These are phyloP conservation scores for Asterophora lycoperdoides DNA, from an alignment of 768 basidiomycete species.

Conservation along the genomic window DNA sequence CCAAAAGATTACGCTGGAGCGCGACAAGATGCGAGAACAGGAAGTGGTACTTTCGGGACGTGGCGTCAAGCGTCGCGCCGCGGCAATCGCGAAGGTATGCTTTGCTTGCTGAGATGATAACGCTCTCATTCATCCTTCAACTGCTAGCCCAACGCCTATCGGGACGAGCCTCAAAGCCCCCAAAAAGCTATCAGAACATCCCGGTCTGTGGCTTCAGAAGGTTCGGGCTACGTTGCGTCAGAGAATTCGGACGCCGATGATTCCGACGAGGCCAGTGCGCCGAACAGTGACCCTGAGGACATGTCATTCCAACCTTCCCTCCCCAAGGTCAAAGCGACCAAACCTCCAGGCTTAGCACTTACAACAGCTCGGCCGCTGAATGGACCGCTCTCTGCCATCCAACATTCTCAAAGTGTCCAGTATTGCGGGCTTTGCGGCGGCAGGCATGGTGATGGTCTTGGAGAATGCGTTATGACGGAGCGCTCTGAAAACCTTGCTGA, in stretches of 20 bases:
- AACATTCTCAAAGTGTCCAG: constrained; percentile 14
- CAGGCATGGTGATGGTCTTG: constrained; percentile 41
- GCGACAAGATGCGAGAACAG: constrained; percentile 36
- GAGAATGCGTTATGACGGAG: constrained; percentile 61
- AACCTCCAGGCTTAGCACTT: neutral
- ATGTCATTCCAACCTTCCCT: constrained; percentile 11
- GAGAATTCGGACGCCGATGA: constrained; percentile 18
- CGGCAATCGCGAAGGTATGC: constrained; percentile 47
- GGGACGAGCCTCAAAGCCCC: constrained; percentile 13
- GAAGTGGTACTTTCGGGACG: constrained; percentile 61
- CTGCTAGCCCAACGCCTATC: constrained; percentile 28
- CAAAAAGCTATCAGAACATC: constrained; percentile 9
- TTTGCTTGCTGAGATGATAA: neutral
- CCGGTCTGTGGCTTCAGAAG: constrained; percentile 23
- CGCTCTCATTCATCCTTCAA: neutral
- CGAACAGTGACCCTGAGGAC: constrained; percentile 15
- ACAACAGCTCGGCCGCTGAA: constrained; percentile 5
- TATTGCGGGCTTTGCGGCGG: constrained; percentile 62
- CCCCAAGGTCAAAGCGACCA: constrained; percentile 17
- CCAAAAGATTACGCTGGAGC: constrained; percentile 43
- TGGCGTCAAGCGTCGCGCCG: constrained; percentile 72
- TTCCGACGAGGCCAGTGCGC: constrained; percentile 15
- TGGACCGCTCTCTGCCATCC: constrained; percentile 14
- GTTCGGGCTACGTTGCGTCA: constrained; percentile 32
- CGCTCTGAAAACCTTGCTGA: constrained; percentile 62